These are phyloP conservation scores for Porodaedalea pini DNA, from an alignment of 1,284 basidiomycete species.

Conservation along the genomic window DNA sequence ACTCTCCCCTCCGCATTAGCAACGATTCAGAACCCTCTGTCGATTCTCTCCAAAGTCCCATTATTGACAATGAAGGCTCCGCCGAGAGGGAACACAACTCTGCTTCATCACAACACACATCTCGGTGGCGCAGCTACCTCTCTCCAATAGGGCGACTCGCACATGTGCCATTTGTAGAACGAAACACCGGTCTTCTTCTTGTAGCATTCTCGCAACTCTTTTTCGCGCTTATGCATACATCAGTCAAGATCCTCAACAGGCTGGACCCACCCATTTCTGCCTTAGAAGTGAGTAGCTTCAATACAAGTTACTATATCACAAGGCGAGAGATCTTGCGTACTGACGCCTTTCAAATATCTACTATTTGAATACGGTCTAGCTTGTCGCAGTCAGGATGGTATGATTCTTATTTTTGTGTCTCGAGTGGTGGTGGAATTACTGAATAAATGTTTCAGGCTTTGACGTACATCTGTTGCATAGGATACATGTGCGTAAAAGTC, in stretches of 20 bases:
- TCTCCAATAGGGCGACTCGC: too few species aligned
- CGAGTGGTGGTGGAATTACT: neutral
- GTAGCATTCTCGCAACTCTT: slow-evolving; percentile 59
- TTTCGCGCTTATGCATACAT: slow-evolving; percentile 57
- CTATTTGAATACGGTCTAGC: slow-evolving; percentile 30
- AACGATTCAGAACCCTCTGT: too few species aligned
- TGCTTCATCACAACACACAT: too few species aligned
- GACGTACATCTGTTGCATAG: slow-evolving; percentile 36
- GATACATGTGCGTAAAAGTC: slow-evolving; percentile 35
- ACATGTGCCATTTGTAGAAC: slow-evolving; percentile 18
- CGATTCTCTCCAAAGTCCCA: too few species aligned
- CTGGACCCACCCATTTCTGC: slow-evolving; percentile 56
- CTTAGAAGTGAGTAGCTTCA: slow-evolving; percentile 45
- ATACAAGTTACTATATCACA: too few species aligned
- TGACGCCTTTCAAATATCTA: too few species aligned
- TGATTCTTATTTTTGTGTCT: neutral
- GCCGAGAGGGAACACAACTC: too few species aligned
- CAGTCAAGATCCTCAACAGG: slow-evolving; percentile 57
- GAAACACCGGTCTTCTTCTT: slow-evolving; percentile 60
- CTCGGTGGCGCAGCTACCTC: too few species aligned
- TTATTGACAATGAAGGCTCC: too few species aligned
- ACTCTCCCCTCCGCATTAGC: too few species aligned
- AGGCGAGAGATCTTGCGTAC: too few species aligned
- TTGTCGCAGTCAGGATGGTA: slow-evolving; percentile 50
- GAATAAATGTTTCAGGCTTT: slow-evolving; percentile 28